Conservation (phyloP, 441 rosid genomes). For the Gossypium armourianum region DNA sequence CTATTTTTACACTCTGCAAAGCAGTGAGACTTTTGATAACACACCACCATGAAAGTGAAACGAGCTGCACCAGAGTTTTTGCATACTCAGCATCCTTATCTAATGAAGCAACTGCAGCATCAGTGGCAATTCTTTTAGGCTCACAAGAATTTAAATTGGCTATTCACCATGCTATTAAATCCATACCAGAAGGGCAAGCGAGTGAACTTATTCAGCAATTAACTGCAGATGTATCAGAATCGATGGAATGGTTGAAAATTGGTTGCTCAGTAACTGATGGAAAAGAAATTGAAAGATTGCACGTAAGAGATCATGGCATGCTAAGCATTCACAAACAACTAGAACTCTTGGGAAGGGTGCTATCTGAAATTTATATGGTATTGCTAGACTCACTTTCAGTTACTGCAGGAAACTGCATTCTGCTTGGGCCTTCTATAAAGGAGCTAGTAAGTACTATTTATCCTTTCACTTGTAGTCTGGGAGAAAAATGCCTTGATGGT, state of each 20-base stretch:
- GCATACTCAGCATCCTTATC: slow-evolving; percentile 20
- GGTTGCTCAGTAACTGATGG: slow-evolving; percentile 28
- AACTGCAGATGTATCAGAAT: slow-evolving; percentile 47
- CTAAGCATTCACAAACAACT: slow-evolving; percentile 25
- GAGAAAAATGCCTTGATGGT: slow-evolving; percentile 36
- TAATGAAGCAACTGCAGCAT: slow-evolving; percentile 30
- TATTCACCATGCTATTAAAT: slow-evolving; percentile 41
- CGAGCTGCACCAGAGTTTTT: slow-evolving; percentile 17
- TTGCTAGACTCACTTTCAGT: slow-evolving; percentile 59
- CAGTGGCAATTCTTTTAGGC: slow-evolving; percentile 42
- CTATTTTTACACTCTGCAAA: slow-evolving; percentile 58
- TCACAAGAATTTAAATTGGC: slow-evolving; percentile 52
- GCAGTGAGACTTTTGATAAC: slow-evolving; percentile 47
- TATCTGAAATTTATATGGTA: slow-evolving; percentile 56
- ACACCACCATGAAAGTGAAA: slow-evolving; percentile 25
- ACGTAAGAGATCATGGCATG: slow-evolving; percentile 16
- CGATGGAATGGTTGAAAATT: slow-evolving; percentile 56
- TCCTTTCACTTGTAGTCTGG: slow-evolving; percentile 52
- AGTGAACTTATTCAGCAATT: slow-evolving; percentile 53
- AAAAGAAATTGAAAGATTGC: slow-evolving; percentile 24
- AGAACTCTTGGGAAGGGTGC: slow-evolving; percentile 56
- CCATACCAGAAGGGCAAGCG: slow-evolving; percentile 84
- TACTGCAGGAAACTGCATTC: slow-evolving; percentile 63
- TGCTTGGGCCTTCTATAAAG: slow-evolving; percentile 46
- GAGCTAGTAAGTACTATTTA: slow-evolving; percentile 40